These are phyloP conservation scores for Ceratocystis destructans DNA, from an alignment of 2,329 filamentous ascomycete species.

Conservation along the genomic window DNA sequence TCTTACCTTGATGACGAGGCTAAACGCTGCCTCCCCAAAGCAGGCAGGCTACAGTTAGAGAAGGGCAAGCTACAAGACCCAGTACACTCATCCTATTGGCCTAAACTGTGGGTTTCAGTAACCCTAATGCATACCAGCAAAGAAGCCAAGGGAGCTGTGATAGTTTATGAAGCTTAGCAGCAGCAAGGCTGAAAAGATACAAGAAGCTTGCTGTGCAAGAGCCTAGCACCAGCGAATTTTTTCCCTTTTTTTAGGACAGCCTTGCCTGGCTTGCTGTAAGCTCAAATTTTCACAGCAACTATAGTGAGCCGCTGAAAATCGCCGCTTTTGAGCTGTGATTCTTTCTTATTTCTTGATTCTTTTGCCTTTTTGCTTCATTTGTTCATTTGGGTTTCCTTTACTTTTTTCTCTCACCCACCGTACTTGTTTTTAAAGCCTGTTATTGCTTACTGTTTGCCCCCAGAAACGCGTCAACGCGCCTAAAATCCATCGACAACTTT, in stretches of 20 bases:
- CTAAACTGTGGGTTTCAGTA: neutral
- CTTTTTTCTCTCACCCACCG: neutral
- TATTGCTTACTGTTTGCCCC: constrained; percentile 1
- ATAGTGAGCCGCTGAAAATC: neutral
- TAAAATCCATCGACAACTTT: constrained; percentile 14
- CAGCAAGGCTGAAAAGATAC: neutral
- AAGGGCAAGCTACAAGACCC: constrained; percentile 4
- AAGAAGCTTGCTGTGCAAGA: neutral
- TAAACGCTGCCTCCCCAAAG: constrained; percentile 35
- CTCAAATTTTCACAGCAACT: constrained; percentile 2
- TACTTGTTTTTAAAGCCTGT: neutral
- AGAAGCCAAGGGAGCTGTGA: no score
- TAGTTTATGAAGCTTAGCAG: no score
- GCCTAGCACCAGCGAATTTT: neutral
- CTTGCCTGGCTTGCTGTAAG: neutral
- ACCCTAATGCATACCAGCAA: neutral
- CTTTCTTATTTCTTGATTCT: neutral
- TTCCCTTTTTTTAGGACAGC: neutral
- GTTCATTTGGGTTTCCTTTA: neutral
- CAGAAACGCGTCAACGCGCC: constrained; percentile 19
- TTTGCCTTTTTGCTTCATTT: neutral
- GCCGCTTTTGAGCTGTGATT: neutral
- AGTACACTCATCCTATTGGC: neutral
- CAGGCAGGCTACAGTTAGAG: constrained; percentile 2
- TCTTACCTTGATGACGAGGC: constrained; percentile 40